Conservation (phyloP, 1,284 basidiomycete genomes). For the Lignosus rhinocerotis region DNA sequence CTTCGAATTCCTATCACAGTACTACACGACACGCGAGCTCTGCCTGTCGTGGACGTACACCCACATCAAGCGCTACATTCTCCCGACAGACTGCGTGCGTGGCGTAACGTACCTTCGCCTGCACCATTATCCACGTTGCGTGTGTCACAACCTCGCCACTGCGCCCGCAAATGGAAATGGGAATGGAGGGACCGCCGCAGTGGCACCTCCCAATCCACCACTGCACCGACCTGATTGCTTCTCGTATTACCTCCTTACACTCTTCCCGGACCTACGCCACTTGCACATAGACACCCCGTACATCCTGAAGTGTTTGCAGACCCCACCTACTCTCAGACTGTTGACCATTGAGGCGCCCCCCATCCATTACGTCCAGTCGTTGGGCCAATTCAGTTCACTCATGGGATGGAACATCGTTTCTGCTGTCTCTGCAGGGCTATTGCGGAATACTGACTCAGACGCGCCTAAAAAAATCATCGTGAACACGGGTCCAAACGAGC, state of each 20-base stretch:
- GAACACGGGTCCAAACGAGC: conserved; percentile 11
- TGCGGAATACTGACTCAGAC: background rate
- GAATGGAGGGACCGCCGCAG: background rate
- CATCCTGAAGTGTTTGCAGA: conserved; percentile 10
- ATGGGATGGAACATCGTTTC: conserved; percentile 20
- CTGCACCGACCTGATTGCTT: conserved; percentile 9
- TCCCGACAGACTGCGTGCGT: background rate
- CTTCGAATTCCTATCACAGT: conserved; percentile 18
- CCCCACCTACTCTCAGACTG: background rate
- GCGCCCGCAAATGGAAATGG: background rate
- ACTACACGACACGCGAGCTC: conserved; percentile 4
- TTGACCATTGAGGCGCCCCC: conserved; percentile 19
- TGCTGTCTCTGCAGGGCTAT: conserved; percentile 7
- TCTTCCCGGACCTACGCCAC: conserved; percentile 16
- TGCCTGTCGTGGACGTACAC: conserved; percentile 18
- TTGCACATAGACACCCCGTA: conserved; percentile 20
- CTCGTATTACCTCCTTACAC: conserved; percentile 13
- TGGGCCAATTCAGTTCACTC: conserved; percentile 13
- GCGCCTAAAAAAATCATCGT: conserved; percentile 15
- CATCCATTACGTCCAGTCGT: conserved; percentile 2
- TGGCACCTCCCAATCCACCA: background rate
- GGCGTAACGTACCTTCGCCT: conserved; percentile 19
- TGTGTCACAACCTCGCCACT: conserved; percentile 13
- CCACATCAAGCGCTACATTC: conserved; percentile 16
- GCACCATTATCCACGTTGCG: conserved; percentile 19